Conservation (phyloP, 2,329 filamentous ascomycete genomes). For the Penicillium nordicum region DNA sequence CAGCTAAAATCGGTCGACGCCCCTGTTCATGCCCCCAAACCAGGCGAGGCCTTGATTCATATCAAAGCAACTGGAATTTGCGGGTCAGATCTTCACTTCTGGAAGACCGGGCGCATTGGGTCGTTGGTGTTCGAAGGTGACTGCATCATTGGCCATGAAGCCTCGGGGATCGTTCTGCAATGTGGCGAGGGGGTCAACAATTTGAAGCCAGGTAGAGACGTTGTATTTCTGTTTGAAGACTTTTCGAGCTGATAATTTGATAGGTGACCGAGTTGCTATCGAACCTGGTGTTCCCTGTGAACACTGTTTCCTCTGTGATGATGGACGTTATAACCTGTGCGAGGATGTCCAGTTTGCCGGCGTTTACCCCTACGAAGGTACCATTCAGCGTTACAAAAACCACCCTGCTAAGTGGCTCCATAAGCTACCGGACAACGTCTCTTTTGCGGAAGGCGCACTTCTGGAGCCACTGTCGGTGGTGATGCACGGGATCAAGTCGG, state of each 20-base stretch:
- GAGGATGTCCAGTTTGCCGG: constrained; percentile 60
- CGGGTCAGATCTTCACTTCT: constrained; percentile 68
- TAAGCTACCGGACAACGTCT: constrained; percentile 53
- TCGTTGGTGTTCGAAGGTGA: constrained; percentile 60
- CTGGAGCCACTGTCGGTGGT: constrained; percentile 64
- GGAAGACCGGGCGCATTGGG: constrained; percentile 63
- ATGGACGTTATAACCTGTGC: constrained; percentile 63
- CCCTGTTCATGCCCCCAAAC: constrained; percentile 53
- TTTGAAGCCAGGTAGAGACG: constrained; percentile 45
- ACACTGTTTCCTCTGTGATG: constrained; percentile 56
- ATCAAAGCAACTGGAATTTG: constrained; percentile 64
- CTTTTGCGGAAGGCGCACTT: constrained; percentile 59
- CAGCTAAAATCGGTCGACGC: constrained; percentile 55
- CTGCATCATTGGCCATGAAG: constrained; percentile 65
- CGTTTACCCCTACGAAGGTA: constrained; percentile 60
- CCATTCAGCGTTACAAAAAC: constrained; percentile 59
- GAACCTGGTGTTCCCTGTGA: constrained; percentile 65
- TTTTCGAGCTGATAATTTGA: not conserved
- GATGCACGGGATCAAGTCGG: constrained; percentile 57
- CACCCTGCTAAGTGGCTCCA: constrained; percentile 61
- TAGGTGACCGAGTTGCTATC: constrained; percentile 62
- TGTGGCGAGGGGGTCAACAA: constrained; percentile 54
- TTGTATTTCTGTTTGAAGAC: not conserved
- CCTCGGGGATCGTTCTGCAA: constrained; percentile 58
- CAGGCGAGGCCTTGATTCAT: constrained; percentile 58